Percentiles rank a stretch among this genome's conserved stretches.
Conservation (phyloP, 768 basidiomycete species). For the Auricularia sp. region DNA sequence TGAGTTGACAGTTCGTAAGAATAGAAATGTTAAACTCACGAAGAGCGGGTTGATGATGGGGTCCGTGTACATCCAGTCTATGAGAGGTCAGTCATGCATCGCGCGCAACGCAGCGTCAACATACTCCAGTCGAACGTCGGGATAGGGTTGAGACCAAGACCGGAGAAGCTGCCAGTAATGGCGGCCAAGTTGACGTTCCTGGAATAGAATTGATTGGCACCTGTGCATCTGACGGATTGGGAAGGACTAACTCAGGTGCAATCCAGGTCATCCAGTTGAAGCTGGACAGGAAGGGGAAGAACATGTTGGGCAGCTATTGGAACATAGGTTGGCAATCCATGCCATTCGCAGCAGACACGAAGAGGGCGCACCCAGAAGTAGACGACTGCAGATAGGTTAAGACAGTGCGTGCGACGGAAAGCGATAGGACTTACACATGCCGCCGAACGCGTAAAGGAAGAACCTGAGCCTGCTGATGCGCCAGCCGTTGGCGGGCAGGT, state of each 20-base stretch:
- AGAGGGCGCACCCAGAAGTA: neutral
- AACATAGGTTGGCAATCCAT: no score
- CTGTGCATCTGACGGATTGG: neutral
- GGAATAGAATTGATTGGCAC: no score
- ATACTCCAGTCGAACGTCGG: slow-evolving; percentile 30
- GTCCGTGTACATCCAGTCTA: neutral
- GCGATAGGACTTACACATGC: slow-evolving; percentile 5
- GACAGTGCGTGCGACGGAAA: slow-evolving; percentile 15
- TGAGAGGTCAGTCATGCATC: neutral
- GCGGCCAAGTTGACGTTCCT: slow-evolving; percentile 2
- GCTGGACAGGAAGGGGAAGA: slow-evolving; percentile 21
- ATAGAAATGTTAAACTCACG: neutral
- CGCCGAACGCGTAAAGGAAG: slow-evolving; percentile 16
- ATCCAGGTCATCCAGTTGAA: slow-evolving; percentile 31
- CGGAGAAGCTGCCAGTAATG: slow-evolving; percentile 15
- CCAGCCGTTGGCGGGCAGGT: slow-evolving; percentile 5
- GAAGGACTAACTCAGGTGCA: slow-evolving; percentile 23
- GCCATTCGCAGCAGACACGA: no score
- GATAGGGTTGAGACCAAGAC: slow-evolving; percentile 26
- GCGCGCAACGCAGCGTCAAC: slow-evolving; percentile 3
- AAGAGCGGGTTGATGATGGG: neutral
- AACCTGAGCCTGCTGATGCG: neutral
- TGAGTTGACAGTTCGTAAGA: neutral
- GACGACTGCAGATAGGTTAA: slow-evolving; percentile 19
- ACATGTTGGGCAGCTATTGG: neutral